These are phyloP conservation scores for Trichoderma parareesei DNA, from an alignment of 495 filamentous ascomycete genomes.

Conservation along the genomic window DNA sequence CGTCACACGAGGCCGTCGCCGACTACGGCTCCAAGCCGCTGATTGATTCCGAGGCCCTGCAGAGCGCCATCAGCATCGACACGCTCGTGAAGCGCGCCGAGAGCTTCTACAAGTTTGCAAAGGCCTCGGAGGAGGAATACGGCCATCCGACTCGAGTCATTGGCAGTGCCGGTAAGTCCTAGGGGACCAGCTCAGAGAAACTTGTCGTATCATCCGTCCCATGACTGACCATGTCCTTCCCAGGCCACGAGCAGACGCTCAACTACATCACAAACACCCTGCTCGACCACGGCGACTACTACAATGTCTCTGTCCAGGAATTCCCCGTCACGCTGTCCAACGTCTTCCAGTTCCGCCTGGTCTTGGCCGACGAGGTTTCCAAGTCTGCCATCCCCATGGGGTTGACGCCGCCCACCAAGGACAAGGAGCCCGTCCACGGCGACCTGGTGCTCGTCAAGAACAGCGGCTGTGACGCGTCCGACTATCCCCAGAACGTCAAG, in stretches of 20 bases:
- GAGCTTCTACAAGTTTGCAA: conserved; percentile 47
- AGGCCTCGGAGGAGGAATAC: conserved; percentile 45
- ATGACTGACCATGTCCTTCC: background rate
- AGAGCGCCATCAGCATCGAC: conserved; percentile 43
- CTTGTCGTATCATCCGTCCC: background rate
- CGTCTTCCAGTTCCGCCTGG: conserved; percentile 48
- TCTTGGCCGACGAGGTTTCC: conserved; percentile 43
- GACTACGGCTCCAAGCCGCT: conserved; percentile 21
- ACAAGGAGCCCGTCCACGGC: conserved; percentile 46
- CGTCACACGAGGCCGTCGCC: background rate
- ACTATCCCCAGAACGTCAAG: conserved; percentile 34
- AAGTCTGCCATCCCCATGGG: conserved; percentile 48
- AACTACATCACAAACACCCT: conserved; percentile 50
- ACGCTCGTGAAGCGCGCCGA: conserved; percentile 47
- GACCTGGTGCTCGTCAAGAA: conserved; percentile 35
- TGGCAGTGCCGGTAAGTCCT: conserved; percentile 45
- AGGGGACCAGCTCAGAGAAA: background rate
- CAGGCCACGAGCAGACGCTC: conserved; percentile 51
- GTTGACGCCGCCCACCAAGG: conserved; percentile 49
- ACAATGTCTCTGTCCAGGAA: conserved; percentile 47
- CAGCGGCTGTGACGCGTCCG: conserved; percentile 40
- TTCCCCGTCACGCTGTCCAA: conserved; percentile 52
- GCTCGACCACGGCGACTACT: conserved; percentile 44
- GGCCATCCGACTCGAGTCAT: conserved; percentile 57
- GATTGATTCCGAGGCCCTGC: conserved; percentile 44